Percentiles rank a stretch among this genome's conserved stretches.
Conservation (phyloP, 2,329 filamentous ascomycete genomes). For the Xylaria sp. region DNA sequence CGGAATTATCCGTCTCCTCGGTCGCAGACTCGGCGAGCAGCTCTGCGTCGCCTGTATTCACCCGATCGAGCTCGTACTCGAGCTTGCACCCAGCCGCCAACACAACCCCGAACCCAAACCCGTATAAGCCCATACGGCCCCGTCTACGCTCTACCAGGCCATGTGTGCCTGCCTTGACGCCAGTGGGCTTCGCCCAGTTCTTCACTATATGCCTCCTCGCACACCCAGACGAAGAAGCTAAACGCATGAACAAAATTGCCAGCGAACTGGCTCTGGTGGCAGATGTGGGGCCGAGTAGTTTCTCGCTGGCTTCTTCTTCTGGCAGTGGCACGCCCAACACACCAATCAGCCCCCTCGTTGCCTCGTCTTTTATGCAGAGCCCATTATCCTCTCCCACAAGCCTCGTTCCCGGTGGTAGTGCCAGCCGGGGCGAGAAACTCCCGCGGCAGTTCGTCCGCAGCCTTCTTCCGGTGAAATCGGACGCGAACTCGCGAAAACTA, state of each 20-base stretch:
- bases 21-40: not conserved
- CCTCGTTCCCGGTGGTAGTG: slow-evolving; percentile 36
- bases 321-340: not conserved
- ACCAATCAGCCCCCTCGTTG: not conserved
- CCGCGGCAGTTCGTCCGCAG: slow-evolving; percentile 81
- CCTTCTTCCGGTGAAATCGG: slow-evolving; percentile 71
- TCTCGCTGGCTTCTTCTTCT: not conserved
- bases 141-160: slow-evolving; percentile 53
- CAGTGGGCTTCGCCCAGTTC: slow-evolving; percentile 76
- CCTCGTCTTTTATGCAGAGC: slow-evolving; percentile 46
- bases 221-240: slow-evolving; percentile 79
- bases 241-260: slow-evolving; percentile 74
- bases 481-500: slow-evolving; percentile 66
- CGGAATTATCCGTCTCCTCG: slow-evolving; percentile 39
- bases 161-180: slow-evolving; percentile 71
- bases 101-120: not conserved
- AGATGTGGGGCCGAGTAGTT: slow-evolving; percentile 38
- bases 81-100: slow-evolving; percentile 12
- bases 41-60: slow-evolving; percentile 25
- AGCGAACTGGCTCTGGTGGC: slow-evolving; percentile 73
- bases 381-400: slow-evolving; percentile 3
- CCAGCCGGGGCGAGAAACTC: slow-evolving; percentile 75
- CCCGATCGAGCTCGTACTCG: slow-evolving; percentile 32
- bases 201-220: slow-evolving; percentile 77
- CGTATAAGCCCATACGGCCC: slow-evolving; percentile 1